Base-by-base conservation (phyloP, 2,329 filamentous ascomycete species). In the Rutstroemia sp. region DNA sequence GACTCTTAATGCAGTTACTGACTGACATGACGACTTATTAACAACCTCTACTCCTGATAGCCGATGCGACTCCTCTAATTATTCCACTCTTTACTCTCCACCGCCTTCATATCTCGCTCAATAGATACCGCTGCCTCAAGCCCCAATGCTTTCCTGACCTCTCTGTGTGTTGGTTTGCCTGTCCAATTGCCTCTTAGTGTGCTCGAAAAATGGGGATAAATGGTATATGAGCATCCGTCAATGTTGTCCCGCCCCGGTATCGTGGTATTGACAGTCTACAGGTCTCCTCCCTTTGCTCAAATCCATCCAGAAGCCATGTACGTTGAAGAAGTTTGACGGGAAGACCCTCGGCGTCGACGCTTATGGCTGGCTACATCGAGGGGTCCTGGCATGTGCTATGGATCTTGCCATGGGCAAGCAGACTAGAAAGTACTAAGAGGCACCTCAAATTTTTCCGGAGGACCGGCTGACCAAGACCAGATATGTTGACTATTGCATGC, bases 331-430 rank as follows among this genome's bases (percentile, higher is more conserved):
- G 67, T 96, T 88, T 71, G 76, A 81, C 12, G 94, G 92, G 51
- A 86, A 95, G 73, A 95, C 88, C 1, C 80, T 99, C 48, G 95
- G 88, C n/a, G 86, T 99, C 38, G 94, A 99, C 72, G 92, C 88
- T 57, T 99, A 99, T 78, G 94, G 92, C 70, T 99, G 95, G 94
- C 84, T 99, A 55, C 94, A 99, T 72, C 87, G 94, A 64, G 95
- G 92, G 54, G 91, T 91, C 48, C 86, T 95, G 62, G 82, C 89
- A 50, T 97, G 92, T 75, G 90, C 92, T 61, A 83, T 94, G 66
- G 94, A 97, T 67, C 80, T 99, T 60, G 94, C 91, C 38, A 81
- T 92, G 66, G 90, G 83, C 66, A 94, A 89, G 70, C 91, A 90
- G 14, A 97, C 92, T 0, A 86, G 82, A 54, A 95, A 89, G 88